Base-by-base conservation (phyloP, 257 asterid species). In the Plantago major region DNA sequence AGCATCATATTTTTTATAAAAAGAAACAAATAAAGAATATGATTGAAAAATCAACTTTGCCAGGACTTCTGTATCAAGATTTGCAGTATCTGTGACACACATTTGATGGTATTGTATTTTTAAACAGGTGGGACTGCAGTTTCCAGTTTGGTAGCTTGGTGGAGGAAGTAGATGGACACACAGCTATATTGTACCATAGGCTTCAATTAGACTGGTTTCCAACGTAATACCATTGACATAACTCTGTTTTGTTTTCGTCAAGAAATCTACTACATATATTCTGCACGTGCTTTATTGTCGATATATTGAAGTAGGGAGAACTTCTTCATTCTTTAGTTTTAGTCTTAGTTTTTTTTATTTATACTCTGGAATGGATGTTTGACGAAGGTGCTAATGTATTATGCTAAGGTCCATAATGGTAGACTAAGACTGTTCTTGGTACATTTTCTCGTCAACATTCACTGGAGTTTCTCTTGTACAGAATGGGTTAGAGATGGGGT, bases 121-220 rank as follows among this genome's bases (percentile, higher is more conserved):
- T 62, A 64, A 19, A 79, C 75, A 93, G 97, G 83, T 93, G 99
- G 99, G 99, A 93, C 74, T 89, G 97, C 80, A 85, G 94, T 67
- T 89, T 93, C 77, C 97, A 81, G 72, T 78, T 80, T 79, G 99
- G 97, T 72, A 93, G 99, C 86, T 84, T 93, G 76, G 99, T 93
- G 74, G 99, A 93, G 81, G 99, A 93, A 85, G 99, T 93, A 66
- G 99, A 93, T 74, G 99, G 99, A 60, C 99, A 93, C 74, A 93
- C 99, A 56, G 99, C 97, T 64, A 73, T 93, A 65, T 85, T 93
- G 60, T 93, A 93, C 81, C 99, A 89, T 84, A 81, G 94, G 71
- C 97, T 93, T 77, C 97, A 76, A 47, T 74, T 89, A 63, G 97
- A 93, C 78, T 93, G 99, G 99, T 93, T 89, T 66, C 90, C 96